Conservation (phyloP, 768 basidiomycete genomes). For the Mycena haematopus region DNA sequence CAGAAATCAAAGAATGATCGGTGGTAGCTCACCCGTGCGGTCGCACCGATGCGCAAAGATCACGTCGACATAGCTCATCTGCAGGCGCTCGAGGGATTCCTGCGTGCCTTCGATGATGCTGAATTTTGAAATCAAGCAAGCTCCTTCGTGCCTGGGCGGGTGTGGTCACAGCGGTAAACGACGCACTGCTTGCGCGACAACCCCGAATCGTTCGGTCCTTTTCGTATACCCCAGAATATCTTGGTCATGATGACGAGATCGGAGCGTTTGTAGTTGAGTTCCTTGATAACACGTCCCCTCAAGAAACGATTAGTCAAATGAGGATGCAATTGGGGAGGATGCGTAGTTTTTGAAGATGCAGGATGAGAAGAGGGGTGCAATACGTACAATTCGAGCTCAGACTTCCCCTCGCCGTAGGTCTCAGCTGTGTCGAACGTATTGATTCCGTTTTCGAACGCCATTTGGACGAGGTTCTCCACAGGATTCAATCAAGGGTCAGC, state of each 20-base stretch:
- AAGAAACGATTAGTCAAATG: no score
- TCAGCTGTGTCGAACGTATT: slow-evolving; percentile 71
- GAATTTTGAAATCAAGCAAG: neutral
- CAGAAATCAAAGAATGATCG: no score
- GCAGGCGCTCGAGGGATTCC: slow-evolving; percentile 69
- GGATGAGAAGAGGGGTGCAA: no score
- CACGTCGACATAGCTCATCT: slow-evolving; percentile 78
- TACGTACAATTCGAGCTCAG: slow-evolving; percentile 78
- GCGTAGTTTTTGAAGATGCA: neutral
- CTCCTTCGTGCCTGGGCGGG: no score
- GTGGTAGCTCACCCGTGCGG: slow-evolving; percentile 53
- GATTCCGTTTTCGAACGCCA: no score
- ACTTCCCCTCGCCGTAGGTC: slow-evolving; percentile 66
- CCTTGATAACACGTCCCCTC: slow-evolving; percentile 76
- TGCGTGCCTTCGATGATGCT: slow-evolving; percentile 80
- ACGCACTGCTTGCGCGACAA: slow-evolving; percentile 66
- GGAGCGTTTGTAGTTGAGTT: slow-evolving; percentile 66
- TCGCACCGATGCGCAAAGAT: slow-evolving; percentile 76
- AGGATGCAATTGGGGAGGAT: neutral
- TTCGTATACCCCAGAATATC: slow-evolving; percentile 73
- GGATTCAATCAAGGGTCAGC: slow-evolving; percentile 81
- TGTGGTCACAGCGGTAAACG: slow-evolving; percentile 23
- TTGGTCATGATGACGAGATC: slow-evolving; percentile 83
- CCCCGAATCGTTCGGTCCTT: slow-evolving; percentile 63
- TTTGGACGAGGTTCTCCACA: no score